Conservation (phyloP, 495 filamentous ascomycete species). For the Hypoxylon intermedium region DNA sequence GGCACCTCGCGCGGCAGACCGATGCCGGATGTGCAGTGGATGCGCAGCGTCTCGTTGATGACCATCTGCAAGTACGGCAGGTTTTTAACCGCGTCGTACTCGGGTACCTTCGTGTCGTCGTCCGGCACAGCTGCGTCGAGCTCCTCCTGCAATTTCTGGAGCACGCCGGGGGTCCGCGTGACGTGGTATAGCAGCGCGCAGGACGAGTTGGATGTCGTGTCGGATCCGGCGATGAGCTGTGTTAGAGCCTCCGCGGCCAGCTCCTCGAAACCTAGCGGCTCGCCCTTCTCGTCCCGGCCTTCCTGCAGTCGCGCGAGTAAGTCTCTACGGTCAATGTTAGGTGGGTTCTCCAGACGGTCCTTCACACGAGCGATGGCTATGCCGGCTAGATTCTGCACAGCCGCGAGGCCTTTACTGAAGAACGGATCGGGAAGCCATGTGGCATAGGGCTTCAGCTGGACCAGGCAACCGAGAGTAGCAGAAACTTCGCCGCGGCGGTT, state of each 20-base stretch:
- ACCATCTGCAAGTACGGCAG: constrained; percentile 79
- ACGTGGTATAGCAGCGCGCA: constrained; percentile 86
- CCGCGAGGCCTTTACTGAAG: constrained; percentile 66
- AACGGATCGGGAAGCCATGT: constrained; percentile 72
- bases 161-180: constrained; percentile 71
- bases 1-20: constrained; percentile 86
- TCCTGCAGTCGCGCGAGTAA: constrained; percentile 86
- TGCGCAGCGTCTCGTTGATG: constrained; percentile 88
- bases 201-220: constrained; percentile 88
- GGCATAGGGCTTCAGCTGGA: constrained; percentile 67
- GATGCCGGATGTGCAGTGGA: constrained; percentile 87
- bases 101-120: constrained; percentile 66
- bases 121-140: constrained; percentile 73
- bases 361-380: constrained; percentile 84
- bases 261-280: constrained; percentile 75
- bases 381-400: constrained; percentile 71
- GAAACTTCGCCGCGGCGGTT: constrained; percentile 74
- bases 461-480: constrained; percentile 67
- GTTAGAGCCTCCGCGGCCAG: constrained; percentile 88
- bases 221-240: constrained; percentile 88
- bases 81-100: constrained; percentile 74
- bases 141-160: constrained; percentile 72
- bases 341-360: constrained; percentile 71
- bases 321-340: constrained; percentile 70
- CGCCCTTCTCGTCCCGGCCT: constrained; percentile 79